phyloP scores from a whole-genome alignment of 306 rosid species.

The Neltuma alba region DNA sequence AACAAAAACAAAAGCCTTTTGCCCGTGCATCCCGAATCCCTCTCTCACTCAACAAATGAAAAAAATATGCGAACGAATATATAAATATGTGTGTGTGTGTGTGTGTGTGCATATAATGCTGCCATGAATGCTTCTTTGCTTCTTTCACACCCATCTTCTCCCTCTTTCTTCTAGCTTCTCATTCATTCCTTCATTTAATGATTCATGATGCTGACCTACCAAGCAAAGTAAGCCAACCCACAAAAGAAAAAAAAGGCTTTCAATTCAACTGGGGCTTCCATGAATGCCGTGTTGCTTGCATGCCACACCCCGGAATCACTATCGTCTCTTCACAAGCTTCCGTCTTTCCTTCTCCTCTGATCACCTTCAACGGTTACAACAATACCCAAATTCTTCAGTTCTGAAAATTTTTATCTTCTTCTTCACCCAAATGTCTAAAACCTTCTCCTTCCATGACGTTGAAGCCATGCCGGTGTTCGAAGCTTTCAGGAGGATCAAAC shows the following conservation, averaged over 20 bases:
- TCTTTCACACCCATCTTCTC: constrained; percentile 63
- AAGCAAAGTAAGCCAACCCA: constrained; percentile 48
- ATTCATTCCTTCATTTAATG: constrained; percentile 1
- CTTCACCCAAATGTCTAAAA: constrained; percentile 51
- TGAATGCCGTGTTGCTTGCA: constrained; percentile 39
- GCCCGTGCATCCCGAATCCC: background rate
- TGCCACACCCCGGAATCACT: constrained; percentile 14
- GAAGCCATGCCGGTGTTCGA: constrained; percentile 57
- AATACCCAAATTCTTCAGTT: constrained; percentile 29
- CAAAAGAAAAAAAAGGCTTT: background rate
- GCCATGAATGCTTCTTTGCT: constrained; percentile 84
- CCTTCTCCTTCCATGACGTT: constrained; percentile 36
- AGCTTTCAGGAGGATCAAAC: constrained; percentile 58
- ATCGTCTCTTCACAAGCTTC: constrained; percentile 11
- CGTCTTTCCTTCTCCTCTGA: background rate
- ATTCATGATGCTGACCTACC: constrained; percentile 60
- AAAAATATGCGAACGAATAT: background rate
- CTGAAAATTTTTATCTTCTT: background rate
- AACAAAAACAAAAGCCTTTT: too few species aligned
- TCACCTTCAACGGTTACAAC: constrained; percentile 24
- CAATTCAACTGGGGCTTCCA: constrained; percentile 3
- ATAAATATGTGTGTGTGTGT: background rate
- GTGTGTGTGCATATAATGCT: background rate
- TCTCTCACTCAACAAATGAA: background rate
- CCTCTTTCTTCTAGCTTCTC: constrained; percentile 26